phyloP scores from a whole-genome alignment of 2,329 filamentous ascomycete genomes.

The Botrytis byssoidea region DNA sequence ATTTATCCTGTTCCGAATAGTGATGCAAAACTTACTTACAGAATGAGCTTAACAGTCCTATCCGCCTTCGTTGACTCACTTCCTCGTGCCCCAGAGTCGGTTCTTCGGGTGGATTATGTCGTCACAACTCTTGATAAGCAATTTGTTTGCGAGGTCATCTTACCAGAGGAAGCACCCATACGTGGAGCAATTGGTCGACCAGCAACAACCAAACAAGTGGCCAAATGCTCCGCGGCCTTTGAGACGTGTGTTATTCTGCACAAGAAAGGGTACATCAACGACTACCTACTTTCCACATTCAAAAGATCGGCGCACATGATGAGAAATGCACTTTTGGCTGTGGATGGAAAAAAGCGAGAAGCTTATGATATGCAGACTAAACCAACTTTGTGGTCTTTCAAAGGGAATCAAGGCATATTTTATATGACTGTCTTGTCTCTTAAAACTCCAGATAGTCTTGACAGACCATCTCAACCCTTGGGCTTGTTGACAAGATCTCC shows the following conservation, averaged over 20 bases:
- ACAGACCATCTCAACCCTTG: slow-evolving; percentile 60
- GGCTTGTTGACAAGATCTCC: slow-evolving; percentile 66
- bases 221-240: slow-evolving; percentile 88
- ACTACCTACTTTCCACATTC: slow-evolving; percentile 71
- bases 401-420: slow-evolving; percentile 52
- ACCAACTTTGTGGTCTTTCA: slow-evolving; percentile 66
- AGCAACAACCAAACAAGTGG: slow-evolving; percentile 68
- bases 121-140: slow-evolving; percentile 54
- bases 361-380: slow-evolving; percentile 78
- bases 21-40: slow-evolving; percentile 76
- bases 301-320: slow-evolving; percentile 71
- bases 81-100: slow-evolving; percentile 45
- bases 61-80: slow-evolving; percentile 72
- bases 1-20: slow-evolving; percentile 61
- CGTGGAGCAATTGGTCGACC: slow-evolving; percentile 61
- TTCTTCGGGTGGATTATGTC: slow-evolving; percentile 56
- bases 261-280: slow-evolving; percentile 65
- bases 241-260: slow-evolving; percentile 72
- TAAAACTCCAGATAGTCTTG: slow-evolving; percentile 53
- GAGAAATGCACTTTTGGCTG: slow-evolving; percentile 81
- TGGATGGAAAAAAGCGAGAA: slow-evolving; percentile 73
- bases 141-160: slow-evolving; percentile 74
- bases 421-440: slow-evolving; percentile 64
- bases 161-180: slow-evolving; percentile 74
- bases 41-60: slow-evolving; percentile 69